These are phyloP conservation scores for Chaetomiaceae sp. DNA, from an alignment of 2,329 filamentous ascomycete genomes.

Conservation along the genomic window DNA sequence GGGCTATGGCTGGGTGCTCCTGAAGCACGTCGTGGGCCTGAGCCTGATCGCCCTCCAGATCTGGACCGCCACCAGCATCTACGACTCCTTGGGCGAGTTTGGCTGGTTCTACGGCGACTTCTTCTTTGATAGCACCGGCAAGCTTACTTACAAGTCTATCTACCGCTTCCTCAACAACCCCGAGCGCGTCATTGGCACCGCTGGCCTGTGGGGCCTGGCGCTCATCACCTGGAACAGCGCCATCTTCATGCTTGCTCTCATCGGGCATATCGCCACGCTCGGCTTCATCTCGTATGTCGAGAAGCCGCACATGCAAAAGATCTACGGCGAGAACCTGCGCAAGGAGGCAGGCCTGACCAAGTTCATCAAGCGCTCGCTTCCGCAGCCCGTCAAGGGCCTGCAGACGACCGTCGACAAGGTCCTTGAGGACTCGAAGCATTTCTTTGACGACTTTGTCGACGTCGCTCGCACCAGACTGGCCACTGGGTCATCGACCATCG, in stretches of 20 bases:
- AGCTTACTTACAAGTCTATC: slow-evolving; percentile 92
- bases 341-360: slow-evolving; percentile 87
- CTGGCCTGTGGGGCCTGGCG: slow-evolving; percentile 91
- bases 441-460: slow-evolving; percentile 88
- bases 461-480: slow-evolving; percentile 80
- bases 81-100: slow-evolving; percentile 93
- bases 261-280: slow-evolving; percentile 80
- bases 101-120: slow-evolving; percentile 99
- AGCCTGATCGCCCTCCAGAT: slow-evolving; percentile 80
- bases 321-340: slow-evolving; percentile 81
- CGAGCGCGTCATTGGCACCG: slow-evolving; percentile 86
- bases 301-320: slow-evolving; percentile 95
- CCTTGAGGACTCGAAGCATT: slow-evolving; percentile 78
- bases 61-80: slow-evolving; percentile 90
- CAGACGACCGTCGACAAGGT: slow-evolving; percentile 84
- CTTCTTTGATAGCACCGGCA: slow-evolving; percentile 86
- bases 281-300: slow-evolving; percentile 91
- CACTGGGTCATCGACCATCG: slow-evolving; percentile 78
- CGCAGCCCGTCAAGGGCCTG: slow-evolving; percentile 75
- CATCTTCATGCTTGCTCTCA: slow-evolving; percentile 79
- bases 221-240: slow-evolving; percentile 86
- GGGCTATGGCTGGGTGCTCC: slow-evolving; percentile 76
- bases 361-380: slow-evolving; percentile 82
- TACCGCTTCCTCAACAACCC: slow-evolving; percentile 98
- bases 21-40: slow-evolving; percentile 81